These are phyloP conservation scores for Botrytis fabae DNA, from an alignment of 2,329 filamentous ascomycete species.

Conservation along the genomic window DNA sequence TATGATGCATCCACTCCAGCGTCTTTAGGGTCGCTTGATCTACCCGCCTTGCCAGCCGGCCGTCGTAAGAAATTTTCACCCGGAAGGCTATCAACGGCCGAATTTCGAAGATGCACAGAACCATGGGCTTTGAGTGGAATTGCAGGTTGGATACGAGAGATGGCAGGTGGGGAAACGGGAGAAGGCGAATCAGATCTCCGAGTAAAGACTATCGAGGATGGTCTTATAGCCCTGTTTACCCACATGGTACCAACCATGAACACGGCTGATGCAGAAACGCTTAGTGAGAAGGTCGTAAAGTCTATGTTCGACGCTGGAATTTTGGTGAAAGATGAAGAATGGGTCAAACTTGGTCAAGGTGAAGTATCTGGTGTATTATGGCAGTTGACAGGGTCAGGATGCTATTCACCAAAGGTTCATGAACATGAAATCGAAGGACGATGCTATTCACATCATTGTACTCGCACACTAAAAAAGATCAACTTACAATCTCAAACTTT, in stretches of 20 bases:
- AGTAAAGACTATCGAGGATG: conserved; percentile 81
- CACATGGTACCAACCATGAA: conserved; percentile 98
- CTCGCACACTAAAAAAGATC: conserved; percentile 90
- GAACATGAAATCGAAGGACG: conserved; percentile 62
- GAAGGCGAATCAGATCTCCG: conserved; percentile 89
- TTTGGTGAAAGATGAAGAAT: conserved; percentile 88
- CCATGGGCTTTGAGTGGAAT: conserved; percentile 94
- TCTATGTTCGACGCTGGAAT: conserved; percentile 79
- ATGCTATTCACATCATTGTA: conserved; percentile 94
- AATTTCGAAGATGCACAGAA: conserved; percentile 82
- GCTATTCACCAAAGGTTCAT: conserved; percentile 85
- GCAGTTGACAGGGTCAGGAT: conserved; percentile 88
- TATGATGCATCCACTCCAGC: conserved; percentile 55
- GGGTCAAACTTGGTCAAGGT: conserved; percentile 87
- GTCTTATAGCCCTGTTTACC: conserved; percentile 84
- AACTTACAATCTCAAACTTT: conserved; percentile 75
- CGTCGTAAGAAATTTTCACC: conserved; percentile 83
- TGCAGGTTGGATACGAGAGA: conserved; percentile 79
- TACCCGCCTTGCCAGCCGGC: conserved; percentile 78
- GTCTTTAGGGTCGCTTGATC: conserved; percentile 68
- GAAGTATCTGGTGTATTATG: conserved; percentile 86
- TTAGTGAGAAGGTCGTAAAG: conserved; percentile 74
- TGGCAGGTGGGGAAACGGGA: conserved; percentile 56
- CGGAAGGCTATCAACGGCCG: conserved; percentile 73
- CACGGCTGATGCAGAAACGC: conserved; percentile 87